phyloP scores from a whole-genome alignment of 2,329 filamentous ascomycete species.

The Ramichloridium luteum region DNA sequence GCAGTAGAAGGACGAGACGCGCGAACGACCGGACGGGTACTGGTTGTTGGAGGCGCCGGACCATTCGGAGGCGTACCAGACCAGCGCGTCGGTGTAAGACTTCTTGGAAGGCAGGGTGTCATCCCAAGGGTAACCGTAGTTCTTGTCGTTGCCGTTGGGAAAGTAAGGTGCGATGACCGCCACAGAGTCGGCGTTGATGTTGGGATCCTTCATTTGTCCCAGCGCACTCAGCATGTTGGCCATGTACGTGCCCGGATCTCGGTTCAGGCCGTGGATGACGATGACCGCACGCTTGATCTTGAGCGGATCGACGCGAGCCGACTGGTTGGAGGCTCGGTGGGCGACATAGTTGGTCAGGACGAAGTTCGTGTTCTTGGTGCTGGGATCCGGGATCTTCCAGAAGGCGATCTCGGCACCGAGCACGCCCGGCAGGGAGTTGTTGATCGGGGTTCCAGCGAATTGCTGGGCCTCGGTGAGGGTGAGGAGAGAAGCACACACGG shows the following conservation, averaged over 20 bases:
- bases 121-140: constrained; percentile 22
- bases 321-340: constrained; percentile 11
- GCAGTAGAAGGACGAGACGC: constrained; percentile 20
- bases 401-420: constrained; percentile 18
- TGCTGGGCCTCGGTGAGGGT: constrained; percentile 14
- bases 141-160: constrained; percentile 24
- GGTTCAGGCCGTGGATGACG: constrained; percentile 20
- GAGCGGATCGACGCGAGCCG: not conserved
- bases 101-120: constrained; percentile 16
- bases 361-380: constrained; percentile 14
- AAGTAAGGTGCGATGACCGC: constrained; percentile 25
- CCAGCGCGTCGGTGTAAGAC: constrained; percentile 22
- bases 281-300: constrained; percentile 20
- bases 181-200: constrained; percentile 20
- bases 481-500: constrained; percentile 2
- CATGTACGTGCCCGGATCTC: constrained; percentile 19
- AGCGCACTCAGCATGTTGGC: constrained; percentile 22
- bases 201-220: constrained; percentile 15
- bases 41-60: constrained; percentile 23
- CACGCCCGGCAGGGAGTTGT: constrained; percentile 12
- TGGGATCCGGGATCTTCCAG: constrained; percentile 22
- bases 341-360: constrained; percentile 25
- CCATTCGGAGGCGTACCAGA: constrained; percentile 25
- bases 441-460: constrained; percentile 16
- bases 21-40: constrained; percentile 18